These are phyloP conservation scores for Escallonia herrerae DNA, from an alignment of 129 eudicot species.

Conservation along the genomic window DNA sequence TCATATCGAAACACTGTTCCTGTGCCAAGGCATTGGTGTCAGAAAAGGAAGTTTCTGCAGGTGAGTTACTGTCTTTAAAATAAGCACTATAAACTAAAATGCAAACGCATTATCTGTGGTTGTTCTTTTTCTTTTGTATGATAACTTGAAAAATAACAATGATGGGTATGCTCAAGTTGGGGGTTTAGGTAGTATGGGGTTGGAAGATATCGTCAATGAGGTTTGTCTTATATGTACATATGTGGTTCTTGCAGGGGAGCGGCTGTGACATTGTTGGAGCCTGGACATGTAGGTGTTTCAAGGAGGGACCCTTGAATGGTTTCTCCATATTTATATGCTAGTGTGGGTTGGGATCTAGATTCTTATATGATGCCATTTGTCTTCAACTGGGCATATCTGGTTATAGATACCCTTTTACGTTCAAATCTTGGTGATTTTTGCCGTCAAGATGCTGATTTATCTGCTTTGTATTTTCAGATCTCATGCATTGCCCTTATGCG, in stretches of 20 bases:
- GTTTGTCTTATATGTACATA: slow-evolving; percentile 98
- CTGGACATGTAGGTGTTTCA: slow-evolving; percentile 86
- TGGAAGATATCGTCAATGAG: slow-evolving; percentile 54
- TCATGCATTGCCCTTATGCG: slow-evolving; percentile 17
- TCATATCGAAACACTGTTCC: slow-evolving; percentile 95
- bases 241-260: slow-evolving; percentile 99
- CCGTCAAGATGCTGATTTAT: slow-evolving; percentile 13
- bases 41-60: slow-evolving; percentile 92
- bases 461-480: slow-evolving; percentile 12
- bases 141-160: slow-evolving; percentile 4
- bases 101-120: slow-evolving; percentile 3
- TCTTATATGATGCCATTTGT: slow-evolving; percentile 13
- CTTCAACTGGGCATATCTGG: background rate
- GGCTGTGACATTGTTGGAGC: slow-evolving; percentile 88
- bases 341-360: slow-evolving; percentile 50
- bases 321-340: slow-evolving; percentile 23
- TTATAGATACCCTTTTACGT: slow-evolving; percentile 6
- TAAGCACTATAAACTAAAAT: background rate
- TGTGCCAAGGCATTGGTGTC: slow-evolving; percentile 99
- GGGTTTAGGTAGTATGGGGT: slow-evolving; percentile 42
- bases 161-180: slow-evolving; percentile 19
- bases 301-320: slow-evolving; percentile 46
- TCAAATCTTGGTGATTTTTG: slow-evolving; percentile 3
- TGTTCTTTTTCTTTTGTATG: slow-evolving; percentile 3
- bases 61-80: slow-evolving; percentile 32